These are phyloP conservation scores for Sequoia sempervirens DNA, from an alignment of 75 land plant genomes.

Conservation along the genomic window DNA sequence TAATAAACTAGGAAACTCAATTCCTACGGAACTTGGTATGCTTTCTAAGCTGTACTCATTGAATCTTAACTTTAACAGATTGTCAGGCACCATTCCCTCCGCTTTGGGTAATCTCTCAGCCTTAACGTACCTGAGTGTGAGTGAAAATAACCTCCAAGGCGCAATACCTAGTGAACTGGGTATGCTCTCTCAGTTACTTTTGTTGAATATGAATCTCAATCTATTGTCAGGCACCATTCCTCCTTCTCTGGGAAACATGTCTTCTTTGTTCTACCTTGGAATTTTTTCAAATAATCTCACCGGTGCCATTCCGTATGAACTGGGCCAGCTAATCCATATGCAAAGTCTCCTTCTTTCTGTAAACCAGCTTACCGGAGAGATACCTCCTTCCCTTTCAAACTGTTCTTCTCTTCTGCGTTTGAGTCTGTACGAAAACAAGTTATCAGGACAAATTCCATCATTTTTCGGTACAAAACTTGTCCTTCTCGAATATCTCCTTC, in stretches of 20 bases:
- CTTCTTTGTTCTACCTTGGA: constrained; percentile 17
- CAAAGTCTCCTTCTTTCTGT: constrained; percentile 12
- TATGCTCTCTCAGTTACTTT: background rate
- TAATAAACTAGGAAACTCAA: constrained; percentile 13
- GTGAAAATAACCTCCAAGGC: background rate
- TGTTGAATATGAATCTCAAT: background rate
- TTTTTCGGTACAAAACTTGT: constrained; percentile 16
- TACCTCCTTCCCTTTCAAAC: background rate
- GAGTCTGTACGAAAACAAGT: background rate
- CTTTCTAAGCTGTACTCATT: background rate
- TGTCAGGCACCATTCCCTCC: background rate
- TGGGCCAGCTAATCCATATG: constrained; percentile 15
- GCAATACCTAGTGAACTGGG: background rate
- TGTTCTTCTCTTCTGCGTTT: background rate
- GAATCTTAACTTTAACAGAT: background rate
- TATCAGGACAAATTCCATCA: constrained; percentile 26
- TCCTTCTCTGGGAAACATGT: constrained; percentile 15
- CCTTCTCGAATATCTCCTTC: constrained; percentile 11
- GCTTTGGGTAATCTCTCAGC: background rate
- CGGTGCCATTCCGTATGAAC: constrained; percentile 22
- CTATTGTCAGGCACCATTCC: constrained; percentile 28
- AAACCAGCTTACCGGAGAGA: background rate
- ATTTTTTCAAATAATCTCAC: constrained; percentile 29
- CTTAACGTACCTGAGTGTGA: constrained; percentile 6
- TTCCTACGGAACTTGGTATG: background rate